phyloP scores from a whole-genome alignment of 2,329 filamentous ascomycete genomes.

The Ophiostoma tasmaniense region DNA sequence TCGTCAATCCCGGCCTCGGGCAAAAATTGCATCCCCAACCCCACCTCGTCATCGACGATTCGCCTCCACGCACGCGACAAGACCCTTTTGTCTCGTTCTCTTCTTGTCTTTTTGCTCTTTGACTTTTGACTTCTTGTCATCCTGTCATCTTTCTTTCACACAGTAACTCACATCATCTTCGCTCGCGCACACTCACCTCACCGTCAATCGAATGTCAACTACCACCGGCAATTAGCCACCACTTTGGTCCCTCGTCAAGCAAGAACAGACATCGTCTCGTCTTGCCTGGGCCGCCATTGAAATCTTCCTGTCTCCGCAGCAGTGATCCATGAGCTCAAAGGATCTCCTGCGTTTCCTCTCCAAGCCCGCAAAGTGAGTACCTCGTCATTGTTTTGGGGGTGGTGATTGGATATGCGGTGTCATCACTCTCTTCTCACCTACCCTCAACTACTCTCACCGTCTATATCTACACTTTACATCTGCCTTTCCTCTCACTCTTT shows the following conservation, averaged over 20 bases:
- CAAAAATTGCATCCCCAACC: slow-evolving; percentile 8
- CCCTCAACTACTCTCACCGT: neutral
- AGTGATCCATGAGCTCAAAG: slow-evolving; percentile 78
- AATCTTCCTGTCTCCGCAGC: slow-evolving; percentile 4
- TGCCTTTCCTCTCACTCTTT: neutral
- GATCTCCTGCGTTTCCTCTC: slow-evolving; percentile 89
- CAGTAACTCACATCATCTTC: neutral
- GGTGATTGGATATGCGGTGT: too few species aligned
- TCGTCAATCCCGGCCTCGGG: slow-evolving; percentile 8
- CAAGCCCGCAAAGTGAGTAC: slow-evolving; percentile 80
- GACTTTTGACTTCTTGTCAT: neutral
- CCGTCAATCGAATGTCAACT: slow-evolving; percentile 1
- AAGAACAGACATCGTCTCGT: slow-evolving; percentile 5
- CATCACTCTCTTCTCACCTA: too few species aligned
- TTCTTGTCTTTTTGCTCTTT: neutral
- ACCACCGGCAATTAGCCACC: slow-evolving; percentile 6
- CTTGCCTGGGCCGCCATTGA: slow-evolving; percentile 2
- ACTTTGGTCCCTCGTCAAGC: slow-evolving; percentile 1
- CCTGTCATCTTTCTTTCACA: neutral
- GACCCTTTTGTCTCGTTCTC: neutral
- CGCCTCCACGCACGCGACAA: slow-evolving; percentile 7
- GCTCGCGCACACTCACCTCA: neutral
- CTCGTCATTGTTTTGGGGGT: neutral
- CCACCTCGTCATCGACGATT: slow-evolving; percentile 11
- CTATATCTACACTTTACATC: too few species aligned